Evolutionary conservation across 139 green algal species (phyloP), one percentile per base, ranked within the genome.

Genomic region (Diplosphaera chodatii): DNA sequence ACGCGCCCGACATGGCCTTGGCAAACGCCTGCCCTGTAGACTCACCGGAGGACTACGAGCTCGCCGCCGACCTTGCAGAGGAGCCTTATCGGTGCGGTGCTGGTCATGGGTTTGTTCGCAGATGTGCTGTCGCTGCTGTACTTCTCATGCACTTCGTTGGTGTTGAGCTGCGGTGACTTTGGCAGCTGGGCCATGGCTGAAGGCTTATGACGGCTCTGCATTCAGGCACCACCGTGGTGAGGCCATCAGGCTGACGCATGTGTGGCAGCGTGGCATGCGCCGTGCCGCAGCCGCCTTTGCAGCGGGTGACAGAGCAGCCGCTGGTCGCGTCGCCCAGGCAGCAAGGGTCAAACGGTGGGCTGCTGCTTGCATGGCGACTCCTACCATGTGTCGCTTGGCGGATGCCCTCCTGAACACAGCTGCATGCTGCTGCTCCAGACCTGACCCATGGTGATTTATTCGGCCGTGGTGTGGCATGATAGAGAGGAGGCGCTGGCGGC

Each of bases 401-500:
- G n/a, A n/a, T n/a, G n/a, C n/a, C n/a, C n/a, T n/a, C n/a, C n/a
- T n/a, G n/a, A n/a, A n/a, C n/a, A n/a, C n/a, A n/a, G n/a, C n/a
- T n/a, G n/a, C n/a, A n/a, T n/a, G n/a, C n/a, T n/a, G n/a, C n/a
- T n/a, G n/a, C n/a, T n/a, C n/a, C n/a, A n/a, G n/a, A n/a, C n/a
- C n/a, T n/a, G n/a, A n/a, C n/a, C n/a, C n/a, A n/a, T n/a, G n/a
- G n/a, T n/a, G n/a, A n/a, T n/a, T n/a, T n/a, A n/a, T n/a, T n/a
- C n/a, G n/a, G n/a, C n/a, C n/a, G n/a, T n/a, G n/a, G n/a, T n/a
- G n/a, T n/a, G n/a, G n/a, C n/a, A n/a, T n/a, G n/a, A n/a, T n/a
- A 70, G 66, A 23, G 32, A 66, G 18, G 40, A 75, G 33, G 70
- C 64, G 0, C 56, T 80, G 69, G 31, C 34, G 29, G 77, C 73